Percentiles rank a stretch among this genome's conserved stretches.
Conservation (phyloP, 805 yeast species). For the Candida chauliodis region DNA sequence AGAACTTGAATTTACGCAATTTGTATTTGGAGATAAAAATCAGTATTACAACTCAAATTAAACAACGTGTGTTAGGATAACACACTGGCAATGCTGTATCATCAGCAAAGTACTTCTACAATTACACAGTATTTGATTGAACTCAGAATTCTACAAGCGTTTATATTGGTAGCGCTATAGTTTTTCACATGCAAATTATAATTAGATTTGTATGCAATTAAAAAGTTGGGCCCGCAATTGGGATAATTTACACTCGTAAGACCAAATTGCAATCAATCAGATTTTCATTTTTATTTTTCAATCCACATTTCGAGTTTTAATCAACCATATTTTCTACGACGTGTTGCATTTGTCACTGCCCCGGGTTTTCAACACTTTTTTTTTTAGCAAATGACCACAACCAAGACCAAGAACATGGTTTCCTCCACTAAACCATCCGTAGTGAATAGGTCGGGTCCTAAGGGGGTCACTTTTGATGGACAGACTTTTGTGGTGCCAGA, state of each 20-base stretch:
- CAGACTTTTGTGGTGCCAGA: conserved; percentile 49
- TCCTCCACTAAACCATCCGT: not conserved
- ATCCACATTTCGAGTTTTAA: not conserved
- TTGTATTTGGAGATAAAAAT: too few relatives aligned
- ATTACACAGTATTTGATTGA: too few relatives aligned
- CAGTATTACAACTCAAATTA: too few relatives aligned
- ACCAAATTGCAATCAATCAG: not conserved
- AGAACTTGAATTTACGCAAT: too few relatives aligned
- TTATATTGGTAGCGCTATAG: not conserved
- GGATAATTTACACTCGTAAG: not conserved
- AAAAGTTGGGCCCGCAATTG: conserved; percentile 1
- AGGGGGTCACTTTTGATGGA: conserved; percentile 45
- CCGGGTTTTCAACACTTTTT: too few relatives aligned
- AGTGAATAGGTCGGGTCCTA: conserved; percentile 18
- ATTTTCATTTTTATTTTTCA: not conserved
- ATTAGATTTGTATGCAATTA: not conserved
- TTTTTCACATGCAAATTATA: conserved; percentile 2
- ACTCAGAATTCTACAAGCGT: too few relatives aligned
- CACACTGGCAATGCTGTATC: too few relatives aligned
- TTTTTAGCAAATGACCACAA: not conserved
- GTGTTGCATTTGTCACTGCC: not conserved
- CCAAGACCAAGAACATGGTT: conserved; percentile 1
- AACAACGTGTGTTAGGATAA: too few relatives aligned
- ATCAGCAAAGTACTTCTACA: too few relatives aligned
- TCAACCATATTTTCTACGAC: too few relatives aligned